A percentile compares a stretch with the other conserved stretches of the same genome.
phyloP scores from a whole-genome alignment of 169 alveolate species.

The Cryptosporidium baileyi region DNA sequence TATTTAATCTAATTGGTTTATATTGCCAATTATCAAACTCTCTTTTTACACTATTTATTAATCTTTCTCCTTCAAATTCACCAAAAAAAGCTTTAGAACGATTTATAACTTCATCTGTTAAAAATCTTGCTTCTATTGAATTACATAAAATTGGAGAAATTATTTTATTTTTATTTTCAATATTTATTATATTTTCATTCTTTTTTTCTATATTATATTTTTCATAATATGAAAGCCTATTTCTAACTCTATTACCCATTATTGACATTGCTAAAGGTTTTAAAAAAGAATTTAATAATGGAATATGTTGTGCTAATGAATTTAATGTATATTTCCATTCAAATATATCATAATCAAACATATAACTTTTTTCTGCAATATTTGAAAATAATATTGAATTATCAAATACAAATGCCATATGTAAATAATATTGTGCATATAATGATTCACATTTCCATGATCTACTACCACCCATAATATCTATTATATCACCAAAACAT shows the following conservation, averaged over 20 bases:
- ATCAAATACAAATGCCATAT: constrained; percentile 61
- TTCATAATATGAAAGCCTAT: not conserved
- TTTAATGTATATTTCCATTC: constrained; percentile 52
- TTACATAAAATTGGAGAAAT: not conserved
- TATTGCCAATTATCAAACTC: constrained; percentile 60
- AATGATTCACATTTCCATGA: constrained; percentile 37
- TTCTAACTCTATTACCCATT: constrained; percentile 27
- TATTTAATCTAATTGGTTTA: constrained; percentile 13
- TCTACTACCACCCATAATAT: constrained; percentile 34
- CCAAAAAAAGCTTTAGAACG: constrained; percentile 58
- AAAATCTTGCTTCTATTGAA: constrained; percentile 43
- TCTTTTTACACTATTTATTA: constrained; percentile 15
- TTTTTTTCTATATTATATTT: not conserved
- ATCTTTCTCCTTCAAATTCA: constrained; percentile 4
- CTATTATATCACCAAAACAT: not conserved
- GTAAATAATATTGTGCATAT: constrained; percentile 50
- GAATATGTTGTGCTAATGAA: constrained; percentile 57
- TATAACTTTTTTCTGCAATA: constrained; percentile 30
- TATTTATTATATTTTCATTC: not conserved
- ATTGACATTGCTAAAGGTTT: constrained; percentile 57
- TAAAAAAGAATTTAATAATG: constrained; percentile 31
- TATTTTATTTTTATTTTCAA: not conserved
- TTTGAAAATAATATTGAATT: constrained; percentile 19
- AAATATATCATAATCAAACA: constrained; percentile 54
- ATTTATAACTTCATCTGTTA: constrained; percentile 36